Percentiles rank a stretch among this genome's conserved stretches.
Conservation (phyloP, 2,329 filamentous ascomycete species). For the Pestalotiopsis sp. region DNA sequence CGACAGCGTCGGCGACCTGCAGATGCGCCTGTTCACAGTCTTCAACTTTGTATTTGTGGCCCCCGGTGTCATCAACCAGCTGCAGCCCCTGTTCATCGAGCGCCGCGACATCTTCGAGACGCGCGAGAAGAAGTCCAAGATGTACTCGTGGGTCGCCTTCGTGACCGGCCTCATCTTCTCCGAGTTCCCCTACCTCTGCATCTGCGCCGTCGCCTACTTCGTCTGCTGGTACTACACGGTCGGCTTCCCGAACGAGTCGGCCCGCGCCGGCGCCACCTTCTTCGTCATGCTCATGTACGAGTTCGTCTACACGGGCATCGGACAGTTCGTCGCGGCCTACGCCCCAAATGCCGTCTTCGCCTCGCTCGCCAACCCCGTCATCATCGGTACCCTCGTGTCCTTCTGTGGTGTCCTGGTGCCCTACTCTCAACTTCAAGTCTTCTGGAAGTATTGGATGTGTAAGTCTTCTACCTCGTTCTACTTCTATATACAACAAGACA, state of each 20-base stretch:
- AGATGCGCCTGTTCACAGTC: constrained; percentile 59
- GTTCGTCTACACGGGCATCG: constrained; percentile 62
- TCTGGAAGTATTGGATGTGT: constrained; percentile 72
- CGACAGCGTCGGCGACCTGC: constrained; percentile 50
- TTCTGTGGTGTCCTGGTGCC: constrained; percentile 80
- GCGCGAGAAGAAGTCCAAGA: constrained; percentile 63
- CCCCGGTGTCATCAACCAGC: constrained; percentile 58
- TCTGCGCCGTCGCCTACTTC: constrained; percentile 51
- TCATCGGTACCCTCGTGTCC: constrained; percentile 61
- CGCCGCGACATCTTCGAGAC: constrained; percentile 60
- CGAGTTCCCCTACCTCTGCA: constrained; percentile 47
- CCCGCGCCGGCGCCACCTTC: constrained; percentile 53
- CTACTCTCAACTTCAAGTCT: constrained; percentile 60
- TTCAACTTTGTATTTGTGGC: constrained; percentile 68
- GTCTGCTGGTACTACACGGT: constrained; percentile 62
- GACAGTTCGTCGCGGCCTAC: constrained; percentile 66
- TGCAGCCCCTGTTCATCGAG: constrained; percentile 61
- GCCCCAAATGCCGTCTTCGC: constrained; percentile 64
- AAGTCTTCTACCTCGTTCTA: neutral
- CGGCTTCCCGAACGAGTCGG: constrained; percentile 47
- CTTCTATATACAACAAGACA: neutral
- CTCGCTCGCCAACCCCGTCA: constrained; percentile 56
- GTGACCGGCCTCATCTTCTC: constrained; percentile 54
- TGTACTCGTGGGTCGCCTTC: constrained; percentile 63
- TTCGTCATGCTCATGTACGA: constrained; percentile 63